These are phyloP conservation scores for Fusarium sp. DNA, from an alignment of 2,329 filamentous ascomycete genomes.

Conservation along the genomic window DNA sequence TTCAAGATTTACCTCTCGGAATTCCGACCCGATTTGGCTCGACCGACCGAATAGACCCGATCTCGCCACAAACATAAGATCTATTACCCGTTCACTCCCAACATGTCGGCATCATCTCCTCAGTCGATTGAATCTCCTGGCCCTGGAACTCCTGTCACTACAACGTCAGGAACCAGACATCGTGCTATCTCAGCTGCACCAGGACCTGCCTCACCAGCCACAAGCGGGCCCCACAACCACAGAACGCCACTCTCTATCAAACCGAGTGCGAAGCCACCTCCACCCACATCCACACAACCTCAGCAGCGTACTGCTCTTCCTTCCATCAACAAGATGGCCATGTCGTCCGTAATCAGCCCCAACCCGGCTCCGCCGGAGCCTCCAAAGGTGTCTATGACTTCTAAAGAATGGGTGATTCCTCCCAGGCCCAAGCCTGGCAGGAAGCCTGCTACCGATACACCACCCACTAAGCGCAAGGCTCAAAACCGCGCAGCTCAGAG, in stretches of 20 bases:
- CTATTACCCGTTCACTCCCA: constrained; percentile 31
- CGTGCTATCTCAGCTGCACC: constrained; percentile 46
- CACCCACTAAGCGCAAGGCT: constrained; percentile 91
- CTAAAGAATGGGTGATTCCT: constrained; percentile 87
- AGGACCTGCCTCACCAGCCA: constrained; percentile 43
- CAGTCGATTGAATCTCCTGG: constrained; percentile 38
- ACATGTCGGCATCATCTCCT: constrained; percentile 46
- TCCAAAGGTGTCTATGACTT: constrained; percentile 74
- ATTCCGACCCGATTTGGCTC: constrained; percentile 44
- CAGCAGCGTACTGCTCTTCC: constrained; percentile 53
- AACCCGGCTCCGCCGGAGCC: constrained; percentile 55
- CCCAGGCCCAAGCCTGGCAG: constrained; percentile 89
- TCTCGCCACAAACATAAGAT: constrained; percentile 33
- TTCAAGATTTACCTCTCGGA: constrained; percentile 42
- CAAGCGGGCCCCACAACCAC: constrained; percentile 41
- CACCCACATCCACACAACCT: constrained; percentile 48
- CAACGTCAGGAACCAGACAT: constrained; percentile 36
- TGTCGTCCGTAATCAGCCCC: constrained; percentile 63
- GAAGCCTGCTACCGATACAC: constrained; percentile 93
- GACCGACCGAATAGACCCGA: constrained; percentile 44
- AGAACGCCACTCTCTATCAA: constrained; percentile 52
- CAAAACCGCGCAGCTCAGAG: constrained; percentile 95
- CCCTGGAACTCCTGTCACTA: constrained; percentile 33
- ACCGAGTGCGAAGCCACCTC: constrained; percentile 47
- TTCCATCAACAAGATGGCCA: constrained; percentile 60